A percentile compares a stretch with the other conserved stretches of the same genome.
Evolutionary conservation across 345 rosid species (phyloP).

Genomic region (Excoecaria agallocha): DNA sequence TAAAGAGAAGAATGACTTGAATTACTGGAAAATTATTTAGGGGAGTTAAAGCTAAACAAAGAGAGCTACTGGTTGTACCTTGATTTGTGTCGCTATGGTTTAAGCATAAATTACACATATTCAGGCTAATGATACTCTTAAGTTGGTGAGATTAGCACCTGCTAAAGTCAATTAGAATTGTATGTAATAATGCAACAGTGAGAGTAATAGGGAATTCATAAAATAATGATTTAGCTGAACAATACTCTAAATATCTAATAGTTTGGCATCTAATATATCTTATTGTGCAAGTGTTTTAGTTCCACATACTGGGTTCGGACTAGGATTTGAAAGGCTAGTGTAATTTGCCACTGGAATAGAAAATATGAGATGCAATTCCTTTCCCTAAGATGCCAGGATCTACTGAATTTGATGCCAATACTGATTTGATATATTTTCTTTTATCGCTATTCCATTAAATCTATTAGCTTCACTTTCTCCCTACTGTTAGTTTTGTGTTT

Average conservation of each 20-base stretch:
- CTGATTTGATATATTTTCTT: not conserved
- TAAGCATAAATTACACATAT: too few species aligned
- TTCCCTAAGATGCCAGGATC: slow-evolving; percentile 92
- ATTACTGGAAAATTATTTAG: slow-evolving; percentile 72
- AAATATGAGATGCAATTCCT: slow-evolving; percentile 92
- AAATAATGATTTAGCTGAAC: not conserved
- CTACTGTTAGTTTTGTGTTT: too few species aligned
- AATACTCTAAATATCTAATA: not conserved
- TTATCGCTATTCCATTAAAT: not conserved
- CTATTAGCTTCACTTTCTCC: not conserved
- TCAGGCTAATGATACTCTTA: too few species aligned
- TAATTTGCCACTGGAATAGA: slow-evolving; percentile 94
- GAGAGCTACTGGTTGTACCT: slow-evolving; percentile 98
- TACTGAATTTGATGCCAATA: slow-evolving; percentile 54
- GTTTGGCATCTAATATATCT: not conserved
- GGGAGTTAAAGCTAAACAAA: slow-evolving; percentile 68
- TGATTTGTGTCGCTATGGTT: too few species aligned
- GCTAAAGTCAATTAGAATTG: too few species aligned
- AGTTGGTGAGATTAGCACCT: too few species aligned
- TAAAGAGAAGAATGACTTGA: slow-evolving; percentile 96
- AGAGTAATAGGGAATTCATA: too few species aligned
- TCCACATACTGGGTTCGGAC: slow-evolving; percentile 96
- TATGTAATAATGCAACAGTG: too few species aligned
- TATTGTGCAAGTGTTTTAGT: slow-evolving; percentile 38
- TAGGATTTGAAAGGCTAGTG: slow-evolving; percentile 94